Evolutionary conservation across 768 basidiomycete species (phyloP).

Genomic region (Tricholoma saponaceum): DNA sequence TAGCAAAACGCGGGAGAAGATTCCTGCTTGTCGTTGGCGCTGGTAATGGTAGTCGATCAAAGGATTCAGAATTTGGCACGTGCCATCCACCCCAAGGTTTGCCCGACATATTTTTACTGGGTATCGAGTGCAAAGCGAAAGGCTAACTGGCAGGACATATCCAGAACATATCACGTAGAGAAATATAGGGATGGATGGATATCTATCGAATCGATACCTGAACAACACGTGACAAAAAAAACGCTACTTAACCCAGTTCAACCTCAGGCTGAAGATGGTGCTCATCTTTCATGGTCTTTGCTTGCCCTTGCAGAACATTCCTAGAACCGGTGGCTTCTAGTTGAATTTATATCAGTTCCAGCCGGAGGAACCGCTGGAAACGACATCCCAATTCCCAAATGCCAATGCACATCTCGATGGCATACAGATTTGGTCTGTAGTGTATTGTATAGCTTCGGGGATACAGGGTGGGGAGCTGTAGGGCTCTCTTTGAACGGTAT

Average conservation of each 20-base stretch:
- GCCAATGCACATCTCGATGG: conserved; percentile 44
- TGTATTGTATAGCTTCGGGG: conserved; percentile 74
- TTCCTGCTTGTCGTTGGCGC: background rate
- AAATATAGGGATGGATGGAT: too few relatives aligned
- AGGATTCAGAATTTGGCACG: background rate
- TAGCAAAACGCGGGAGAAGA: background rate
- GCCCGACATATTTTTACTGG: background rate
- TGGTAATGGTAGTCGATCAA: background rate
- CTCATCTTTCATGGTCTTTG: too few relatives aligned
- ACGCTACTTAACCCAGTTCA: too few relatives aligned
- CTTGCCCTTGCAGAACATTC: too few relatives aligned
- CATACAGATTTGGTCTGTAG: conserved; percentile 66
- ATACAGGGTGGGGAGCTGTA: conserved; percentile 82
- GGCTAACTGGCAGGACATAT: too few relatives aligned
- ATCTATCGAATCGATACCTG: too few relatives aligned
- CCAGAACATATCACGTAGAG: too few relatives aligned
- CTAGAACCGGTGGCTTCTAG: conserved; percentile 86
- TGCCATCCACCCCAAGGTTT: background rate
- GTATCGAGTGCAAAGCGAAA: too few relatives aligned
- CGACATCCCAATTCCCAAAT: background rate
- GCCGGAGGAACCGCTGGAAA: conserved; percentile 1
- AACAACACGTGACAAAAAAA: too few relatives aligned
- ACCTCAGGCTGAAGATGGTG: too few relatives aligned
- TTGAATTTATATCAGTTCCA: conserved; percentile 62
- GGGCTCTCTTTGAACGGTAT: conserved; percentile 68